Conservation (phyloP, 495 filamentous ascomycete species). For the Penicillium flavigenum region DNA sequence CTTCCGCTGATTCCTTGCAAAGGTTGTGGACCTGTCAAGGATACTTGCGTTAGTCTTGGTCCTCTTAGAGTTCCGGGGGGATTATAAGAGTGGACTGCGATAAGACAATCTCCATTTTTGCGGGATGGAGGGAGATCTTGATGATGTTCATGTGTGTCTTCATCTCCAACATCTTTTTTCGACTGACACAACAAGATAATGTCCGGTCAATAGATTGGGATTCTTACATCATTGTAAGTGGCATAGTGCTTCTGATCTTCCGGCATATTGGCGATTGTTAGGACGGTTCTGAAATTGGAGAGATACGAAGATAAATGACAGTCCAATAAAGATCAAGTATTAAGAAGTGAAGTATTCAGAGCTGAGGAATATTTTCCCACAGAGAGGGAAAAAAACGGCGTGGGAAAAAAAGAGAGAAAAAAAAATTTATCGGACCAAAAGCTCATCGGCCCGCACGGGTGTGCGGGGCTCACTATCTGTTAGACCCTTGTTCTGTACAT, state of each 20-base stretch:
- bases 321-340: background rate
- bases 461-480: conserved; percentile 2
- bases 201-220: conserved; percentile 7
- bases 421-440: background rate
- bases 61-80: background rate
- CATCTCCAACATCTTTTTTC: background rate
- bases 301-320: conserved; percentile 4
- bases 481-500: background rate
- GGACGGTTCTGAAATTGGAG: background rate
- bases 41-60: background rate
- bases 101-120: conserved; percentile 8
- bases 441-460: conserved; percentile 2
- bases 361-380: background rate
- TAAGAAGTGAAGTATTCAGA: background rate
- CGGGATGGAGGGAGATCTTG: conserved; percentile 2
- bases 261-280: conserved; percentile 59
- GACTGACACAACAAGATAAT: background rate
- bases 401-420: background rate
- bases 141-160: background rate
- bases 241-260: conserved; percentile 75
- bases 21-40: conserved; percentile 84
- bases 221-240: conserved; percentile 87
- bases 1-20: conserved; percentile 77
- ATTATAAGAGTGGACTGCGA: background rate
- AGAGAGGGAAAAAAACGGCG: background rate